Conservation (phyloP, 1,139 yeast species). For the Candida sp. region DNA sequence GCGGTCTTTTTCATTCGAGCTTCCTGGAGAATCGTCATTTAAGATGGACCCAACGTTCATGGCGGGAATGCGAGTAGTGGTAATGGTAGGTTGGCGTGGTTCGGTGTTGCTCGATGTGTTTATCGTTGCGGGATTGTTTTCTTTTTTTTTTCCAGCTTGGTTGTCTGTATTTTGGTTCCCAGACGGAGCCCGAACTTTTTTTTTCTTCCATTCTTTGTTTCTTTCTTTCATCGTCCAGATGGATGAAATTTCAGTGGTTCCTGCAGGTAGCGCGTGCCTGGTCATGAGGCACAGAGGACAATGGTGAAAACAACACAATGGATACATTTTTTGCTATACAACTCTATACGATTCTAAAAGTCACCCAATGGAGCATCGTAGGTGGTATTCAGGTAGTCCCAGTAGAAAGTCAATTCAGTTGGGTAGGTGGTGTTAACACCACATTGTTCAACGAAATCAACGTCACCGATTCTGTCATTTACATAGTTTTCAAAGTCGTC, state of each 20-base stretch:
- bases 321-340: too few relatives aligned
- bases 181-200: not conserved
- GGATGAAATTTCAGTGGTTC: too few relatives aligned
- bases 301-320: too few relatives aligned
- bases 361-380: conserved; percentile 28
- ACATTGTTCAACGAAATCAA: conserved; percentile 36
- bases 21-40: conserved; percentile 45
- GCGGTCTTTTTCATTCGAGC: conserved; percentile 23
- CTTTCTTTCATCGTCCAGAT: too few relatives aligned
- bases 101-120: not conserved
- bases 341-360: conserved; percentile 4
- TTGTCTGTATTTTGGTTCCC: not conserved
- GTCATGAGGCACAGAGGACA: too few relatives aligned
- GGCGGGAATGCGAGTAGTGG: not conserved
- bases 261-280: too few relatives aligned
- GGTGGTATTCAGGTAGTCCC: conserved; percentile 33
- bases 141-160: not conserved
- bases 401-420: conserved; percentile 38
- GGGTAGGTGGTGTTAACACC: conserved; percentile 31
- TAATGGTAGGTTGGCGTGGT: not conserved
- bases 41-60: conserved; percentile 55
- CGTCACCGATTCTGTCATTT: conserved; percentile 29
- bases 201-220: not conserved
- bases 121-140: not conserved
- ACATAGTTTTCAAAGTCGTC: conserved; percentile 38